Conservation (phyloP, 1,284 basidiomycete species). For the Anthracocystis walkeri region DNA sequence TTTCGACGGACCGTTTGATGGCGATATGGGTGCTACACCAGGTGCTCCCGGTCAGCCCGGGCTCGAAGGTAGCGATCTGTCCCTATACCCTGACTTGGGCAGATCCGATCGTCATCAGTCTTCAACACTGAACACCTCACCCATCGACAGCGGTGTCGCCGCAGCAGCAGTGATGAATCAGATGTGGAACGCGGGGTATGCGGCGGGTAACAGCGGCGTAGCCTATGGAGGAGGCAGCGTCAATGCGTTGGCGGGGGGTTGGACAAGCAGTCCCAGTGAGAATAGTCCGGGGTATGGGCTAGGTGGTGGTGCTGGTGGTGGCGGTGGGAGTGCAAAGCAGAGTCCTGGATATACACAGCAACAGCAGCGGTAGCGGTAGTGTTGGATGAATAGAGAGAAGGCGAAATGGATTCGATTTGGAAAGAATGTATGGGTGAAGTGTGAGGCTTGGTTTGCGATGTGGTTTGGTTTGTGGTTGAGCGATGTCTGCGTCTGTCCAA, state of each 20-base stretch:
- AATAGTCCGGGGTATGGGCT: conserved; percentile 16
- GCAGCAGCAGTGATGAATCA: conserved; percentile 26
- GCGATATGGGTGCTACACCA: conserved; percentile 11
- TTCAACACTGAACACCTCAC: conserved; percentile 3
- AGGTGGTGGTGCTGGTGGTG: not conserved
- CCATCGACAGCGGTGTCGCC: conserved; percentile 1
- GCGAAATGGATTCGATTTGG: no score
- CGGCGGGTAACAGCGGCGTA: no score
- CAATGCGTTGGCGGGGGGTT: conserved; percentile 5
- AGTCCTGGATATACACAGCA: conserved; percentile 14
- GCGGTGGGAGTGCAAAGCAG: conserved; percentile 10
- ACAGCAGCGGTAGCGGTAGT: no score
- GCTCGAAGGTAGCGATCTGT: conserved; percentile 29
- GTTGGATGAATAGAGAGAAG: no score
- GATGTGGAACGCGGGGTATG: conserved; percentile 23
- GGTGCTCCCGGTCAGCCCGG: conserved; percentile 15
- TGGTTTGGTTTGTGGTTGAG: no score
- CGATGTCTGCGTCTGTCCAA: no score
- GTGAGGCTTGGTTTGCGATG: no score
- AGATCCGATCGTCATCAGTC: conserved; percentile 7
- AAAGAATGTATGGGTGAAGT: no score
- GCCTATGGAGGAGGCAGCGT: no score
- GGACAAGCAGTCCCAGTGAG: conserved; percentile 17
- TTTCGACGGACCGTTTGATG: conserved; percentile 47
- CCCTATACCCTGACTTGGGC: conserved; percentile 32